Evolutionary conservation across 352 stramenopile species (phyloP), one percentile per base, ranked within the genome.

Genomic region (Phytophthora ramorum): DNA sequence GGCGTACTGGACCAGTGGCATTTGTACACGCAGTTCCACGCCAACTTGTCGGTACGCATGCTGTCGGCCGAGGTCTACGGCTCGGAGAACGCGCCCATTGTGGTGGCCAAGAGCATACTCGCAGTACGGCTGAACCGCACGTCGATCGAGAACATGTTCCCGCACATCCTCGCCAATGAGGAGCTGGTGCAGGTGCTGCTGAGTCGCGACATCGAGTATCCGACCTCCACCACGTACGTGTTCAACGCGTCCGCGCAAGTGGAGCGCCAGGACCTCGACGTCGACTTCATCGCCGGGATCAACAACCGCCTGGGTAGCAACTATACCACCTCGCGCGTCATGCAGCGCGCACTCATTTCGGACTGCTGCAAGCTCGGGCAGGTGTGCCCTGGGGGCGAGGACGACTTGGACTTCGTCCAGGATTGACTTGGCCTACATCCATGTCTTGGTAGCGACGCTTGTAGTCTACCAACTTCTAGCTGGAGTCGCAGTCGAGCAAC

Each of bases 131-230:
- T 90, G 34, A 90, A 71, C 55, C 81, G 80, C 44, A 41, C 52
- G 14, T 87, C 81, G 8, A 83, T 93, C 37, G 81, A 89, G 38
- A 60, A 77, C n/a, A 63, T 93, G 32, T 93, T 92, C 58, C 85
- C 85, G 13, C 69, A 89, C 52, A 72, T 90, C 13, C 34, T 93
- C 1, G 40, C 48, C 5, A 76, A 91, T 53, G 81, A 92, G 43
- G 51, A 59, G 53, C 61, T 92, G 17, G 73, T 87, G 32, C 78
- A 90, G 69, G 58, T 67, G 22, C 72, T 94, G 16, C 62, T 92
- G n/a, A 76, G 71, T 30, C 56, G 72, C 14, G 55, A 84, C 20
- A 72, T 90, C 24, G 61, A 76, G 24, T 91, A 91, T 59, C 69
- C 78, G 49, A 85, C 75, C 17, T 78, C 68, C 51, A 85, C 79